These are phyloP conservation scores for Notholithocarpus densiflorus DNA, from an alignment of 306 rosid genomes.

Conservation along the genomic window DNA sequence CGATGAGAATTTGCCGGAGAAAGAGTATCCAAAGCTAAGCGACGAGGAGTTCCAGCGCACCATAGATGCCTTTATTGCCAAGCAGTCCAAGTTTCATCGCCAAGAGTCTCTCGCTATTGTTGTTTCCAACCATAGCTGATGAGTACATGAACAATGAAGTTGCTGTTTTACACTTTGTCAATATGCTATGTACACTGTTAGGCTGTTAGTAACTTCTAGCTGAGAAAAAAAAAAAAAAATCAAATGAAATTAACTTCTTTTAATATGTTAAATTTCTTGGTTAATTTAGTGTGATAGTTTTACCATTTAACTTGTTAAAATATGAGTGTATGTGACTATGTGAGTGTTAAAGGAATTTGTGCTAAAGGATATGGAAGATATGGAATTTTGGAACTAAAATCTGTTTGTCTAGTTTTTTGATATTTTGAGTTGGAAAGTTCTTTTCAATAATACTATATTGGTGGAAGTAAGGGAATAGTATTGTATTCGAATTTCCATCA, in stretches of 20 bases:
- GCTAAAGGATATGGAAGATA: too few species aligned
- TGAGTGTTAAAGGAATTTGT: too few species aligned
- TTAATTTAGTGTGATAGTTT: not conserved
- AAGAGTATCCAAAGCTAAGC: constrained; percentile 38
- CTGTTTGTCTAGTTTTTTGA: too few species aligned
- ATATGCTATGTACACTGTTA: not conserved
- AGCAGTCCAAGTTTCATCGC: constrained; percentile 60
- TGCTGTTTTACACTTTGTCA: not conserved
- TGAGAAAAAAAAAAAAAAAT: not conserved
- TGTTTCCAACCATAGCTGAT: constrained; percentile 21
- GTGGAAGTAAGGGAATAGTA: constrained; percentile 31
- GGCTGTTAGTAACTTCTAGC: not conserved
- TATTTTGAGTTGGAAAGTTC: too few species aligned
- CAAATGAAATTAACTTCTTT: not conserved
- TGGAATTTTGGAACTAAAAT: too few species aligned
- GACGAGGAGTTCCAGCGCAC: constrained; percentile 74
- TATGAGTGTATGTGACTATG: not conserved
- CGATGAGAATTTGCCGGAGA: constrained; percentile 16
- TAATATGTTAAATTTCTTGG: not conserved
- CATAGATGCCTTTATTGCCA: constrained; percentile 76
- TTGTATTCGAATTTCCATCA: constrained; percentile 34
- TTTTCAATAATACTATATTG: not conserved
- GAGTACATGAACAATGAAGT: too few species aligned
- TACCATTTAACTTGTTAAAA: not conserved
- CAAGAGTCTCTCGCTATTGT: constrained; percentile 54